Percentiles rank a stretch among this genome's conserved stretches.
These are phyloP conservation scores for Aspergillus nanangensis DNA, from an alignment of 495 filamentous ascomycete species.

Conservation along the genomic window DNA sequence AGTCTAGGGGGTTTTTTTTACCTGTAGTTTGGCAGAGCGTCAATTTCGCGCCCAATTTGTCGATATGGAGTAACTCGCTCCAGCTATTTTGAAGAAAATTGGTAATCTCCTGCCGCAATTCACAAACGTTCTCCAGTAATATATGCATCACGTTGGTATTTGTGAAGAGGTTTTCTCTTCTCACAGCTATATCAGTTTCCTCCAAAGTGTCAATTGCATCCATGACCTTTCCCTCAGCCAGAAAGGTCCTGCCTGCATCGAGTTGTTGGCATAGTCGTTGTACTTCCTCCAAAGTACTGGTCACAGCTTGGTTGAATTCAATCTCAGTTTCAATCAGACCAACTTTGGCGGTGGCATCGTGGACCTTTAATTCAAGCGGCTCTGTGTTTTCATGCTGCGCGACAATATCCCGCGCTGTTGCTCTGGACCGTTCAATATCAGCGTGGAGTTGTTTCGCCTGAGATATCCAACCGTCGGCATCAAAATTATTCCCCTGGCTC, in stretches of 20 bases:
- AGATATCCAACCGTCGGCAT: slow-evolving; percentile 78
- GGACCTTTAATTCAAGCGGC: slow-evolving; percentile 50
- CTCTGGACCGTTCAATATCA: slow-evolving; percentile 71
- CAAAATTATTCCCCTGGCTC: slow-evolving; percentile 67
- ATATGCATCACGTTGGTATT: slow-evolving; percentile 39
- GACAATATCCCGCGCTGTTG: slow-evolving; percentile 70
- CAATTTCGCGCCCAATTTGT: slow-evolving; percentile 43
- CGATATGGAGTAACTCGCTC: slow-evolving; percentile 52
- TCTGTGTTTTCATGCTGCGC: slow-evolving; percentile 62
- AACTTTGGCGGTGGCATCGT: slow-evolving; percentile 66
- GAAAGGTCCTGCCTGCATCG: slow-evolving; percentile 41
- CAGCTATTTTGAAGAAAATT: slow-evolving; percentile 31
- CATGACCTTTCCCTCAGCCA: slow-evolving; percentile 46
- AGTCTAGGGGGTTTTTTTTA: slow-evolving; percentile 2
- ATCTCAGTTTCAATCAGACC: slow-evolving; percentile 70
- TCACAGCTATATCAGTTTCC: slow-evolving; percentile 43
- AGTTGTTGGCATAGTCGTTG: slow-evolving; percentile 36
- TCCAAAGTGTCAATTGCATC: slow-evolving; percentile 55
- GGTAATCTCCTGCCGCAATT: slow-evolving; percentile 29
- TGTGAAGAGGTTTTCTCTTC: slow-evolving; percentile 24
- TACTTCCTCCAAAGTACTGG: slow-evolving; percentile 57
- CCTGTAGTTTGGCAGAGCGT: slow-evolving; percentile 37
- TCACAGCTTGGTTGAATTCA: slow-evolving; percentile 67
- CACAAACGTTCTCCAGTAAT: slow-evolving; percentile 24
- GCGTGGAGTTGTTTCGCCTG: slow-evolving; percentile 78